Conservation (phyloP, 768 basidiomycete species). For the Pulveroboletus frians region DNA sequence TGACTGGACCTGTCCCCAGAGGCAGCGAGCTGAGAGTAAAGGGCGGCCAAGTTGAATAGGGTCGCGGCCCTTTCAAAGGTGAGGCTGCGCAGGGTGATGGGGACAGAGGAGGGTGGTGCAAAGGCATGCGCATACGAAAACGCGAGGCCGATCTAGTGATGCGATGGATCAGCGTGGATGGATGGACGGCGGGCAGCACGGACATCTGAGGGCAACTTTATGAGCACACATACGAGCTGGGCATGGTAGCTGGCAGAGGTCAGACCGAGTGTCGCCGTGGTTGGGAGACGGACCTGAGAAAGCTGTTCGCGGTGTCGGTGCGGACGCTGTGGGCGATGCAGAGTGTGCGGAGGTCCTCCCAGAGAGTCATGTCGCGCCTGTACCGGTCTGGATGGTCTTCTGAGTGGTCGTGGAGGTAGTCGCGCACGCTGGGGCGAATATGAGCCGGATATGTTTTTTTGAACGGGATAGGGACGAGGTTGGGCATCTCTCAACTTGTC, state of each 20-base stretch:
- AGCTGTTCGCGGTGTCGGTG: constrained; percentile 44
- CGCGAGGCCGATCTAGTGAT: constrained; percentile 57
- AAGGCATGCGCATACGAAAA: constrained; percentile 76
- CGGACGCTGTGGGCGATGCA: constrained; percentile 54
- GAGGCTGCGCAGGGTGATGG: constrained; percentile 67
- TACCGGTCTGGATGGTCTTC: constrained; percentile 83
- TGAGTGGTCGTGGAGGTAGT: constrained; percentile 62
- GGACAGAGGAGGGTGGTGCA: constrained; percentile 41
- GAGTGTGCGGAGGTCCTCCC: constrained; percentile 61
- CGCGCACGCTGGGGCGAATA: constrained; percentile 50
- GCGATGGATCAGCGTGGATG: constrained; percentile 9
- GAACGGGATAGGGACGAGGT: constrained; percentile 69
- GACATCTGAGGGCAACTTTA: constrained; percentile 82
- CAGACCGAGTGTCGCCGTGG: neutral
- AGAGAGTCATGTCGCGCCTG: constrained; percentile 65
- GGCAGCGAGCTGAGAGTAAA: constrained; percentile 78
- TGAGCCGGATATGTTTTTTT: constrained; percentile 60
- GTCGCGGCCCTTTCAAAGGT: constrained; percentile 74
- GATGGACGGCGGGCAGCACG: constrained; percentile 16
- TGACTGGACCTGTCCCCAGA: constrained; percentile 61
- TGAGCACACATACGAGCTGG: constrained; percentile 76
- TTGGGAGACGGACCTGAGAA: constrained; percentile 50
- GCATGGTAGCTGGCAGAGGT: constrained; percentile 71
- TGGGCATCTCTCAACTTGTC: constrained; percentile 55
- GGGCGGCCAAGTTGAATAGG: constrained; percentile 80